Percentiles rank a stretch among this genome's conserved stretches.
Conservation (phyloP, 192 early-diverging fungal genomes). For the Phlyctochytrium planicorne region DNA sequence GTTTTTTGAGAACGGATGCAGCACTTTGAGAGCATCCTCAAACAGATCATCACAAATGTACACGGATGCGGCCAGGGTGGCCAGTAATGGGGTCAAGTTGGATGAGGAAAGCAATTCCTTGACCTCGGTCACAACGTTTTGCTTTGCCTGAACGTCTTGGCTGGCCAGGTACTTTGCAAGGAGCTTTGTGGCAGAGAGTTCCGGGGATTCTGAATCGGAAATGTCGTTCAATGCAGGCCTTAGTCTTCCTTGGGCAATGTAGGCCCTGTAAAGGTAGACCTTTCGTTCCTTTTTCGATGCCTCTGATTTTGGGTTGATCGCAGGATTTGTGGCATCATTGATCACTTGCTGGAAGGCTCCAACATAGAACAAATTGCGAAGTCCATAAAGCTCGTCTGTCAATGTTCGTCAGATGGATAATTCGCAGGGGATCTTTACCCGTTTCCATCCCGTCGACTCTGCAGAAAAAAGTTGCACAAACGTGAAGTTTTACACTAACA, state of each 20-base stretch:
- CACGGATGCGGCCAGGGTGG: conserved; percentile 63
- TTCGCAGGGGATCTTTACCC: too few relatives aligned
- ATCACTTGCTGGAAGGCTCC: conserved; percentile 72
- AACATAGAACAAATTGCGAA: conserved; percentile 52
- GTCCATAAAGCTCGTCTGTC: conserved; percentile 38
- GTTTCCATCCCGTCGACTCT: too few relatives aligned
- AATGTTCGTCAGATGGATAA: too few relatives aligned
- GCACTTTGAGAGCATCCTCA: conserved; percentile 71
- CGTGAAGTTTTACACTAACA: too few relatives aligned
- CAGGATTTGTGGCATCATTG: conserved; percentile 53
- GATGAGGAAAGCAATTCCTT: conserved; percentile 50
- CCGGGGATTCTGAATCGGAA: conserved; percentile 40
- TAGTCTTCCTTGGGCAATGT: conserved; percentile 75
- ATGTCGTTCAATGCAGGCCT: conserved; percentile 57
- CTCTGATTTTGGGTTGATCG: conserved; percentile 25
- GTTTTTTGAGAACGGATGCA: conserved; percentile 70
- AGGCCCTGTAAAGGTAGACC: conserved; percentile 74
- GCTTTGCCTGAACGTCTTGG: conserved; percentile 27
- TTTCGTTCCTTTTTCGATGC: conserved; percentile 48
- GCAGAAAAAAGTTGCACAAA: too few relatives aligned
- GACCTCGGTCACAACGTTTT: conserved; percentile 49
- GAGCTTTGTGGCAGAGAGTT: conserved; percentile 66
- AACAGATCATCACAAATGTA: conserved; percentile 55
- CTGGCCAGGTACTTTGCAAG: conserved; percentile 55
- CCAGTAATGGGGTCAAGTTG: conserved; percentile 45